Percentiles rank a stretch among this genome's conserved stretches.
phyloP scores from a whole-genome alignment of 805 yeast species.

The Ogataea paradorogensis region DNA sequence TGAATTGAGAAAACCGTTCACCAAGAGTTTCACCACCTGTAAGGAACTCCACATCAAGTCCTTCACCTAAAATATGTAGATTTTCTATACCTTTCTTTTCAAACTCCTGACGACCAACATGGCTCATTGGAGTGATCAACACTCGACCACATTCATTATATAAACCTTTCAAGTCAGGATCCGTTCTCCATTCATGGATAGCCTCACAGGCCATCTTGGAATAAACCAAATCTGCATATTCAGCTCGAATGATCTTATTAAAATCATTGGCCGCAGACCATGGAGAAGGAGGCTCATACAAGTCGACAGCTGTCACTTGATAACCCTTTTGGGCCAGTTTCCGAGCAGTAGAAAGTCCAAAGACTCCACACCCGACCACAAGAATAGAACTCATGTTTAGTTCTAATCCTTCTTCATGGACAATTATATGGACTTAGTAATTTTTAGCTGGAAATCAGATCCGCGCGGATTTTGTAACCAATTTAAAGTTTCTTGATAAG shows the following conservation, averaged over 20 bases:
- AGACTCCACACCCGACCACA: conserved; percentile 59
- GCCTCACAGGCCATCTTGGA: conserved; percentile 46
- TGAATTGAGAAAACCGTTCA: conserved; percentile 18
- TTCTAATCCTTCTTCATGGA: no score
- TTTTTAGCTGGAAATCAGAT: conserved; percentile 1
- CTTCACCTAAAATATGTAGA: conserved; percentile 30
- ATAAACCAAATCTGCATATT: conserved; percentile 43
- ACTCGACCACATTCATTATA: conserved; percentile 44
- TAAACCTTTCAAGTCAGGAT: conserved; percentile 32
- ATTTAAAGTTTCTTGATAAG: neutral
- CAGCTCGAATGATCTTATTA: conserved; percentile 48
- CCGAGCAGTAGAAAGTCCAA: conserved; percentile 52
- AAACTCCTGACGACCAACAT: conserved; percentile 36
- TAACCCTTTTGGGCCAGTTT: conserved; percentile 38
- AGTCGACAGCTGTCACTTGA: conserved; percentile 42
- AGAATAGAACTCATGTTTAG: conserved; percentile 30
- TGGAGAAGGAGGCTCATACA: conserved; percentile 51
- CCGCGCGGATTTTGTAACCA: conserved; percentile 6
- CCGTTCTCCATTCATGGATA: conserved; percentile 36
- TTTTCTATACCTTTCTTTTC: conserved; percentile 38
- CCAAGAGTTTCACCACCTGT: conserved; percentile 34
- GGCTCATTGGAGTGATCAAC: conserved; percentile 35
- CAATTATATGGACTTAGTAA: neutral
- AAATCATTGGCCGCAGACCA: conserved; percentile 79
- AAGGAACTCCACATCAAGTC: conserved; percentile 27